Evolutionary conservation across 495 filamentous ascomycete species (phyloP).

Genomic region (Hypoxylon subgilvum): DNA sequence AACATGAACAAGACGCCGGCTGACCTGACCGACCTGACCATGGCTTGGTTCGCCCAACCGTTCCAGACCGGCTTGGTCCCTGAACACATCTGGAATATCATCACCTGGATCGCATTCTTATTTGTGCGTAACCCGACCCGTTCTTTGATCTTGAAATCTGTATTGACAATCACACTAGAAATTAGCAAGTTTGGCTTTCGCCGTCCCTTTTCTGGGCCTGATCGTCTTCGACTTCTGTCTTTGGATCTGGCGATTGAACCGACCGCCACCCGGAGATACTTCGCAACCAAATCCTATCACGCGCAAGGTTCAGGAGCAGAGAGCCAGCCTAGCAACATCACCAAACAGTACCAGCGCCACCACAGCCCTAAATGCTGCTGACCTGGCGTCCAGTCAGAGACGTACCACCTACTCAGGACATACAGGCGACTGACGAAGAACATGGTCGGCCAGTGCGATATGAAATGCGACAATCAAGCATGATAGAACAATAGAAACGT

Average conservation of each 20-base stretch:
- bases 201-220: slow-evolving; percentile 37
- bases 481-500: slow-evolving; percentile 17
- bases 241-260: slow-evolving; percentile 51
- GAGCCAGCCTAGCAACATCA: neutral
- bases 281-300: slow-evolving; percentile 22
- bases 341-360: slow-evolving; percentile 20
- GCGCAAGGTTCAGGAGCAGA: slow-evolving; percentile 1
- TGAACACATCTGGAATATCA: slow-evolving; percentile 34
- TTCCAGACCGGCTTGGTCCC: slow-evolving; percentile 18
- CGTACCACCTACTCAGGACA: slow-evolving; percentile 17
- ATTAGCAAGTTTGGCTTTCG: slow-evolving; percentile 39
- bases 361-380: slow-evolving; percentile 15
- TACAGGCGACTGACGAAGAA: slow-evolving; percentile 6
- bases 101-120: slow-evolving; percentile 41
- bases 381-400: slow-evolving; percentile 17
- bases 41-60: slow-evolving; percentile 27
- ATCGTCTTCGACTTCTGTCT: slow-evolving; percentile 53
- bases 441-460: slow-evolving; percentile 2
- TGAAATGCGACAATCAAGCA: slow-evolving; percentile 12
- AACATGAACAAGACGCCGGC: slow-evolving; percentile 26
- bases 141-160: neutral
- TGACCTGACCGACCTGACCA: slow-evolving; percentile 27
- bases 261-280: slow-evolving; percentile 21
- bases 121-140: slow-evolving; percentile 25
- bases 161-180: slow-evolving; percentile 32